Conservation (phyloP, 2,329 filamentous ascomycete genomes). For the Colletotrichum somersetense region DNA sequence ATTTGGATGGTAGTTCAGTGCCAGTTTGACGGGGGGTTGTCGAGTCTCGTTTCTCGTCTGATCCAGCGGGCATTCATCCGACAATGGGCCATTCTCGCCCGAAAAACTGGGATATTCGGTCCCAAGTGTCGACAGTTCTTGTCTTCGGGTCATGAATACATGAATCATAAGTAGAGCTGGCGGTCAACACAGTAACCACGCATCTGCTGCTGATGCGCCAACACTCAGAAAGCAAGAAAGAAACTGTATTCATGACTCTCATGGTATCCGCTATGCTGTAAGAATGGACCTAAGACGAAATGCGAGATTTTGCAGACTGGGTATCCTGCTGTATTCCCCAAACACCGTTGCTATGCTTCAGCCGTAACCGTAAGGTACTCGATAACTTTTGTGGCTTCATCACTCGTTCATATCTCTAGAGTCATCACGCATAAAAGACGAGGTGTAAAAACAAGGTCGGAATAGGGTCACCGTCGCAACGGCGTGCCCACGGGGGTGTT, state of each 20-base stretch:
- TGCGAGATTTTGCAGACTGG: slow-evolving; percentile 34
- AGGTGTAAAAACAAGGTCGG: slow-evolving; percentile 32
- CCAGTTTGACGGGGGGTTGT: background rate
- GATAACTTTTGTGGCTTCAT: slow-evolving; percentile 39
- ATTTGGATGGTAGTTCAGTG: background rate
- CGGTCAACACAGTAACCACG: background rate
- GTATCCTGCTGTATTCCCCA: slow-evolving; percentile 36
- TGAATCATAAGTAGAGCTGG: background rate
- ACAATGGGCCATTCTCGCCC: background rate
- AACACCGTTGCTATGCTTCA: slow-evolving; percentile 41
- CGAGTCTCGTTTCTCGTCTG: background rate
- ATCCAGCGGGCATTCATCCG: background rate
- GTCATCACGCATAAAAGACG: slow-evolving; percentile 39
- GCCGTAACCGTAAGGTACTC: slow-evolving; percentile 35
- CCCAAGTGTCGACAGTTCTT: background rate
- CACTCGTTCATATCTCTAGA: slow-evolving; percentile 39
- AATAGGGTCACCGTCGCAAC: slow-evolving; percentile 36
- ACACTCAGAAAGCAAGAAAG: slow-evolving; percentile 3
- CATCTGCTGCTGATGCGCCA: background rate
- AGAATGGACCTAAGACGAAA: slow-evolving; percentile 34
- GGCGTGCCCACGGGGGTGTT: slow-evolving; percentile 38
- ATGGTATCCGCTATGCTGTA: slow-evolving; percentile 31
- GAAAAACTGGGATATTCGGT: background rate
- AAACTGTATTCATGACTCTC: slow-evolving; percentile 27
- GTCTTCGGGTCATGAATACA: background rate